Conservation (phyloP, 345 rosid genomes). For the Hirschfeldia incana region DNA sequence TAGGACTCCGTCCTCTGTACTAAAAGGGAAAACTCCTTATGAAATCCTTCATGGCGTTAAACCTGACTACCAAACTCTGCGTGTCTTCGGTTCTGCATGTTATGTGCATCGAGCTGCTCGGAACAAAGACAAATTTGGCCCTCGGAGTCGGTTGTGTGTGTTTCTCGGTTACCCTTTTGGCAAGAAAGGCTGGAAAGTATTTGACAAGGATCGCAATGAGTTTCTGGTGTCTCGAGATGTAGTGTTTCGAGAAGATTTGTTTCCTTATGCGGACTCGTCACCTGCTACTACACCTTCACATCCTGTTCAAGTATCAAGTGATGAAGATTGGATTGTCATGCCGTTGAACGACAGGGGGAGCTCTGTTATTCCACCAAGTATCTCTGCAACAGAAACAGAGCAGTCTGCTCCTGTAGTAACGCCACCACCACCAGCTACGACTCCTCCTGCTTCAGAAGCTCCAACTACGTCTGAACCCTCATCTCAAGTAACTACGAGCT, state of each 20-base stretch:
- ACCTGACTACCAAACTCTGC: neutral
- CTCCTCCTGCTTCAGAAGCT: too few species aligned
- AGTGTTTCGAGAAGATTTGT: too few species aligned
- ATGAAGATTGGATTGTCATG: neutral
- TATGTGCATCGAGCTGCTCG: neutral
- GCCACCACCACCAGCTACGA: too few species aligned
- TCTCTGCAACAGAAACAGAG: too few species aligned
- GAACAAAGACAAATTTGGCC: neutral
- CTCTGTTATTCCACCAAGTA: too few species aligned
- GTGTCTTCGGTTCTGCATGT: neutral
- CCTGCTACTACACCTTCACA: too few species aligned
- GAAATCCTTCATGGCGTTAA: neutral
- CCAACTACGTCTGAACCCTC: too few species aligned
- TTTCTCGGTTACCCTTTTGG: too few species aligned
- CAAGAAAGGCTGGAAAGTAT: neutral
- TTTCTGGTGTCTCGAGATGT: neutral
- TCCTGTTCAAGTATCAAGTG: too few species aligned
- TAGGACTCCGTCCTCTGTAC: neutral
- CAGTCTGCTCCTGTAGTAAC: too few species aligned
- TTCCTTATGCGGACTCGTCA: too few species aligned
- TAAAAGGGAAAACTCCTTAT: neutral
- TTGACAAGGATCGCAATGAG: neutral
- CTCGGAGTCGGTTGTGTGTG: neutral
- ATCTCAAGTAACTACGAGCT: too few species aligned
- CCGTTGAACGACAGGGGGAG: neutral